Evolutionary conservation across 2,329 filamentous ascomycete genomes (phyloP).

Genomic region (Aspergillus candidus): DNA sequence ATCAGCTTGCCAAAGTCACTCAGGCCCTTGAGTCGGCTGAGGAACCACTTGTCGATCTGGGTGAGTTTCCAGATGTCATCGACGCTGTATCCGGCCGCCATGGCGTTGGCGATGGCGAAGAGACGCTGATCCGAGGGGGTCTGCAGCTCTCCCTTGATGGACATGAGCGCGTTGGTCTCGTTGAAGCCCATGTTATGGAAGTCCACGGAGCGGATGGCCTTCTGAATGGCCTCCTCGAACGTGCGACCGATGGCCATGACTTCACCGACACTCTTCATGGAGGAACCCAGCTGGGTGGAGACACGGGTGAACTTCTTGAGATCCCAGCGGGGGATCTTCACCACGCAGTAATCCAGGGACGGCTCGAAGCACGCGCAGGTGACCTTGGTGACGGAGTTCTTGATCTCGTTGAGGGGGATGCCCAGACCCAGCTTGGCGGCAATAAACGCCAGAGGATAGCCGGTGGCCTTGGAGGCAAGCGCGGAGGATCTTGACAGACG

Average conservation of each 20-base stretch:
- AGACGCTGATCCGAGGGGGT: constrained; percentile 95
- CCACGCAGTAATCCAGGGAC: constrained; percentile 93
- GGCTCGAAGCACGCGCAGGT: constrained; percentile 98
- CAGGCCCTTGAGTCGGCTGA: constrained; percentile 82
- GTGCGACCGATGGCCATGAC: constrained; percentile 97
- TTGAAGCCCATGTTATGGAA: constrained; percentile 94
- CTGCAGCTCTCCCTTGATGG: constrained; percentile 90
- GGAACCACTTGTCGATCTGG: constrained; percentile 98
- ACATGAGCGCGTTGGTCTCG: constrained; percentile 86
- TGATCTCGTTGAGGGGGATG: constrained; percentile 93
- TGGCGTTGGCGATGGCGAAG: constrained; percentile 96
- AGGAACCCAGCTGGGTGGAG: constrained; percentile 90
- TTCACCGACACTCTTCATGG: constrained; percentile 99
- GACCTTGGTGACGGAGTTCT: constrained; percentile 89
- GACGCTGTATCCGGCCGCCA: constrained; percentile 87
- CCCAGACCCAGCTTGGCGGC: constrained; percentile 93
- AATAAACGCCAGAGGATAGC: constrained; percentile 92
- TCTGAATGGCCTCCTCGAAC: constrained; percentile 97
- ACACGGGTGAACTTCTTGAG: constrained; percentile 98
- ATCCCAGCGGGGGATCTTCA: constrained; percentile 99
- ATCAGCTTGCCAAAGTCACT: constrained; percentile 83
- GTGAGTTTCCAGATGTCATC: constrained; percentile 98
- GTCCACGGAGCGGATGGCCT: constrained; percentile 92
- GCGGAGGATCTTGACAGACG: constrained; percentile 92
- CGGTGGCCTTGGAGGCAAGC: constrained; percentile 92